Conservation (phyloP, 192 early-diverging fungal genomes). For the Coemansia biformis region DNA sequence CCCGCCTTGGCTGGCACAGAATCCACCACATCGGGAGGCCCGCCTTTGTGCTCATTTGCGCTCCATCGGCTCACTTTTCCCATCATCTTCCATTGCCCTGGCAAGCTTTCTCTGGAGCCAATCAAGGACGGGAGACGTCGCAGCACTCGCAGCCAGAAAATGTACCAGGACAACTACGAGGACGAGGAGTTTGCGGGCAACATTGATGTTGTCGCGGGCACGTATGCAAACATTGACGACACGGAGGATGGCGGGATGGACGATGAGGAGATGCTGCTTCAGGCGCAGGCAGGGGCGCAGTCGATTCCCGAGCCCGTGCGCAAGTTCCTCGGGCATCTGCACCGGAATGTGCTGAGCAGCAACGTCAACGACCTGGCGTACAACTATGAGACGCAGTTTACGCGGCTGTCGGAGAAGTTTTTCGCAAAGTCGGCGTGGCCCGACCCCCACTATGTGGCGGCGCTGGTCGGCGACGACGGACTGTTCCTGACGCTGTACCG, state of each 20-base stretch:
- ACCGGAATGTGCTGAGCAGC: conserved; percentile 71
- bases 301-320: conserved; percentile 78
- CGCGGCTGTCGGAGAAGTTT: conserved; percentile 86
- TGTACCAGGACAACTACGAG: conserved; percentile 46
- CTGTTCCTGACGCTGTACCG: conserved; percentile 91
- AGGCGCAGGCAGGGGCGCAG: conserved; percentile 44
- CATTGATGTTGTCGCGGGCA: conserved; percentile 44
- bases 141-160: conserved; percentile 4
- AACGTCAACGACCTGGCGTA: conserved; percentile 80
- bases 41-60: no score
- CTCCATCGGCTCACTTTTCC: no score
- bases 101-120: no score
- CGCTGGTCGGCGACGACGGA: conserved; percentile 72
- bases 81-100: no score
- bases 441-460: conserved; percentile 72
- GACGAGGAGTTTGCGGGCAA: conserved; percentile 48
- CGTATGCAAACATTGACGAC: conserved; percentile 35
- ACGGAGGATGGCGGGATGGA: conserved; percentile 30
- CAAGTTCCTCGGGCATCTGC: conserved; percentile 79
- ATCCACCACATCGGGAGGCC: no score
- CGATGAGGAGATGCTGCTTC: conserved; percentile 33
- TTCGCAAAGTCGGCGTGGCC: conserved; percentile 88
- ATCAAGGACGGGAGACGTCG: no score
- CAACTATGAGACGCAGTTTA: conserved; percentile 88
- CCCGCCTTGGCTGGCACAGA: no score